phyloP scores from a whole-genome alignment of 495 filamentous ascomycete species.

The Talaromyces nanjingensis region DNA sequence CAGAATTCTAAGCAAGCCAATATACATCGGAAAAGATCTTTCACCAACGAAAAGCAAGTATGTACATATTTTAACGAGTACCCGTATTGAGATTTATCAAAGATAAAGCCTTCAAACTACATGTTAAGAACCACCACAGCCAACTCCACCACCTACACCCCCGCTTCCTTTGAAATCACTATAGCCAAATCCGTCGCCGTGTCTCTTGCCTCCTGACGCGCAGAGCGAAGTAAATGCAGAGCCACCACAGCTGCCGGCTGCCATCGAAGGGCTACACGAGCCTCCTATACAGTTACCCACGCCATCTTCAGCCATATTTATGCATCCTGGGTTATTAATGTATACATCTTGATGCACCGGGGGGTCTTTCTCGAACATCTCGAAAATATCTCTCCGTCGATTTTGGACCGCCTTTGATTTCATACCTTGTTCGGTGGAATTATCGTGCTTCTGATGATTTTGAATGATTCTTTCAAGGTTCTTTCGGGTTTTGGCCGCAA shows the following conservation, averaged over 20 bases:
- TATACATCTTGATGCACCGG: not conserved
- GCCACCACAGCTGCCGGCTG: constrained; percentile 46
- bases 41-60: too few relatives aligned
- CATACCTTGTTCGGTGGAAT: not conserved
- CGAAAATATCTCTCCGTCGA: not conserved
- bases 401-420: not conserved
- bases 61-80: too few relatives aligned
- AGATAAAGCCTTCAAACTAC: not conserved
- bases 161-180: not conserved
- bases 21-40: too few relatives aligned
- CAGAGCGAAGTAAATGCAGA: constrained; percentile 7
- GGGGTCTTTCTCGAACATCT: not conserved
- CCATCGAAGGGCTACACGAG: constrained; percentile 47
- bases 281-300: constrained; percentile 40
- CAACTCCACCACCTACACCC: constrained; percentile 12
- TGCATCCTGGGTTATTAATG: constrained; percentile 9
- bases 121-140: constrained; percentile 8
- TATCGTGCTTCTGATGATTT: not conserved
- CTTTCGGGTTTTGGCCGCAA: not conserved
- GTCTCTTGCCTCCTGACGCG: not conserved
- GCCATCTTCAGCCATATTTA: constrained; percentile 29
- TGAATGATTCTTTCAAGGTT: not conserved
- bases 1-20: too few relatives aligned
- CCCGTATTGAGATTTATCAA: too few relatives aligned
- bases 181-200: constrained; percentile 3